A percentile compares a stretch with the other conserved stretches of the same genome.
Conservation (phyloP, 2,329 filamentous ascomycete species). For the Anisogramma anomala region DNA sequence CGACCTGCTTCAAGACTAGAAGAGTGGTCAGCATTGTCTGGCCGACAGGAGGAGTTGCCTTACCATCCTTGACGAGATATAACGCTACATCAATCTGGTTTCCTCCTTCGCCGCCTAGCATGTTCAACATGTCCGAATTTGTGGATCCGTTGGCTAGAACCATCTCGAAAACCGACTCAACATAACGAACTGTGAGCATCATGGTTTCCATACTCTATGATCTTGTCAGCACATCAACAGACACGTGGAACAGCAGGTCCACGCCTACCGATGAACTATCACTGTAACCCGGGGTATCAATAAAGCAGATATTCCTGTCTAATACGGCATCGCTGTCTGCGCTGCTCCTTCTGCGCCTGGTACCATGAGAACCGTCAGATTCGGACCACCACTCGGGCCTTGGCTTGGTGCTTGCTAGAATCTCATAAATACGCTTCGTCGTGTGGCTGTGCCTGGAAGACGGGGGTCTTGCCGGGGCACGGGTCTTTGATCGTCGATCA, state of each 20-base stretch:
- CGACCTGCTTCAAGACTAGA: constrained; percentile 46
- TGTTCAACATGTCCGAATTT: constrained; percentile 61
- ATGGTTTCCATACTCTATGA: constrained; percentile 43
- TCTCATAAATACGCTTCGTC: constrained; percentile 45
- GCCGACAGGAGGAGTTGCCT: constrained; percentile 18
- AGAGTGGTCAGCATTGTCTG: constrained; percentile 9
- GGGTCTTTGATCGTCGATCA: constrained; percentile 17
- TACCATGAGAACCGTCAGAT: constrained; percentile 48
- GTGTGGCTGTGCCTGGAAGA: constrained; percentile 18
- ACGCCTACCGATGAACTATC: constrained; percentile 39
- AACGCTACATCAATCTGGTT: constrained; percentile 75
- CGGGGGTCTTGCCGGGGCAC: constrained; percentile 10
- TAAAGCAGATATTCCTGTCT: constrained; percentile 86
- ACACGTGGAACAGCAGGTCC: constrained; percentile 2
- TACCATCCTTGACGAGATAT: constrained; percentile 68
- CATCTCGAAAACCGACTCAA: constrained; percentile 57
- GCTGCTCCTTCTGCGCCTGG: constrained; percentile 60
- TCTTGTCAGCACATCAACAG: background rate
- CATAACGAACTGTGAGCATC: constrained; percentile 54
- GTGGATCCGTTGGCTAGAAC: constrained; percentile 52
- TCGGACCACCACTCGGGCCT: constrained; percentile 88
- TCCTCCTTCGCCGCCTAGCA: constrained; percentile 73
- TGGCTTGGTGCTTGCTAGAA: constrained; percentile 69
- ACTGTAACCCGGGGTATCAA: constrained; percentile 65
- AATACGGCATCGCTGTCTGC: constrained; percentile 65